phyloP scores from a whole-genome alignment of 306 rosid genomes.

The Corylus americana region DNA sequence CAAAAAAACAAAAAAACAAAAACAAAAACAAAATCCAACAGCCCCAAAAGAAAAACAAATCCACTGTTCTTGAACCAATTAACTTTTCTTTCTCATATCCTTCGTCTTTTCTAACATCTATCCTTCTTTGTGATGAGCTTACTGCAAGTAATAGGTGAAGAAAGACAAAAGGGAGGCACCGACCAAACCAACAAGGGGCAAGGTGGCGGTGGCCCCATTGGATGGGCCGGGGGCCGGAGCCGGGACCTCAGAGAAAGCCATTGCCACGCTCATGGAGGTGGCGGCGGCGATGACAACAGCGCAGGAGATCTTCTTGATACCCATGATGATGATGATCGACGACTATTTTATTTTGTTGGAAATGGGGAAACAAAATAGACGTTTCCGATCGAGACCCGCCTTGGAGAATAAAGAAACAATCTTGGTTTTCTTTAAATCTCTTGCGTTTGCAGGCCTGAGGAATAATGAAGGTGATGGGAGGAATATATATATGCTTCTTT shows the following conservation, averaged over 20 bases:
- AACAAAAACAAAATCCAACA: too few relatives aligned
- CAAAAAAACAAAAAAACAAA: too few relatives aligned
- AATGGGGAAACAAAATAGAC: too few relatives aligned
- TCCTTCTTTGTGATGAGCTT: conserved; percentile 15
- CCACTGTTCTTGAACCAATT: too few relatives aligned
- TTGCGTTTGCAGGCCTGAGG: not conserved
- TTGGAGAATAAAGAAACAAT: not conserved
- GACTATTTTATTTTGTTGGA: conserved; percentile 36
- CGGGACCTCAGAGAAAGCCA: conserved; percentile 9
- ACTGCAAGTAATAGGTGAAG: conserved; percentile 47
- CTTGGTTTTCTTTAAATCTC: not conserved
- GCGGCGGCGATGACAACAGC: conserved; percentile 15
- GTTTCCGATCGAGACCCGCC: not conserved
- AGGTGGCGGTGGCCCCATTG: conserved; percentile 29
- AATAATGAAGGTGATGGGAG: not conserved
- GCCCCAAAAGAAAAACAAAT: too few relatives aligned
- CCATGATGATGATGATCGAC: conserved; percentile 10
- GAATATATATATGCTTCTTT: not conserved
- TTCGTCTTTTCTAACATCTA: not conserved
- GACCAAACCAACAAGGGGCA: conserved; percentile 50
- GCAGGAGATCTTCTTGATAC: conserved; percentile 20
- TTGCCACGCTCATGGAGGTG: conserved; percentile 17
- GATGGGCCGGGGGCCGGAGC: conserved; percentile 23
- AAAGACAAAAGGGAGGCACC: conserved; percentile 56
- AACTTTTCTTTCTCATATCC: not conserved